These are phyloP conservation scores for Friedmanniomyces endolithicus DNA, from an alignment of 495 filamentous ascomycete genomes.

Conservation along the genomic window DNA sequence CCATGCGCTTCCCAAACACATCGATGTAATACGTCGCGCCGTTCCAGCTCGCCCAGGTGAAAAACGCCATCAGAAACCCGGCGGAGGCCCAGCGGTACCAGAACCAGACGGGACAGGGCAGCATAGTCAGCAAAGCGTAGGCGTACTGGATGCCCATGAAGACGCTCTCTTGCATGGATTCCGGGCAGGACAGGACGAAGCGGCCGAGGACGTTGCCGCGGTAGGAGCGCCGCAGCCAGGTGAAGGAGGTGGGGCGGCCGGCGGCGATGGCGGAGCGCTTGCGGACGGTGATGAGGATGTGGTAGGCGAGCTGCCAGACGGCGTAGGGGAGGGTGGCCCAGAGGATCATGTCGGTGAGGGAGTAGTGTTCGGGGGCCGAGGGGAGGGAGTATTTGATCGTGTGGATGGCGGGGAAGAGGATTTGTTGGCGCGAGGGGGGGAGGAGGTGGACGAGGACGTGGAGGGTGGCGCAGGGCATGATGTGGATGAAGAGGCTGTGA, in stretches of 20 bases:
- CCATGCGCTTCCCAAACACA: constrained; percentile 88
- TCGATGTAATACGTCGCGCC: constrained; percentile 96
- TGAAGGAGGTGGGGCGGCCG: constrained; percentile 89
- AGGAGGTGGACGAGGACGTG: constrained; percentile 86
- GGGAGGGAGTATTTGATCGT: constrained; percentile 62
- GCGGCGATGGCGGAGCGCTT: constrained; percentile 89
- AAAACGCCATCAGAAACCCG: constrained; percentile 62
- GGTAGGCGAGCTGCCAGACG: constrained; percentile 83
- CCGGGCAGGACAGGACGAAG: constrained; percentile 66
- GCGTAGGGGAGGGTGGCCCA: constrained; percentile 91
- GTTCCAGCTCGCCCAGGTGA: constrained; percentile 86
- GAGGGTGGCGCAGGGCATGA: constrained; percentile 88
- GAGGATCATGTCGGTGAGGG: constrained; percentile 68
- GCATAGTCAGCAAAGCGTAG: constrained; percentile 84
- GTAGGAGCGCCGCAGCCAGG: constrained; percentile 89
- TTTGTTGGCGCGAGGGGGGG: constrained; percentile 46
- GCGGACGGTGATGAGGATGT: constrained; percentile 85
- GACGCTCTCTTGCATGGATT: constrained; percentile 64
- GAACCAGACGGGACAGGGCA: constrained; percentile 92
- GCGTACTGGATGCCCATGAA: constrained; percentile 94
- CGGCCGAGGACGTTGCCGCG: constrained; percentile 76
- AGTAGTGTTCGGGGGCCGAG: constrained; percentile 62
- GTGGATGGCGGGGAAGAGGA: constrained; percentile 78
- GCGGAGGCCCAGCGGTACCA: constrained; percentile 73
- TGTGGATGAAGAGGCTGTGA: constrained; percentile 85